Base-by-base conservation (phyloP, 1,284 basidiomycete species). In the Albatrellus sp. region DNA sequence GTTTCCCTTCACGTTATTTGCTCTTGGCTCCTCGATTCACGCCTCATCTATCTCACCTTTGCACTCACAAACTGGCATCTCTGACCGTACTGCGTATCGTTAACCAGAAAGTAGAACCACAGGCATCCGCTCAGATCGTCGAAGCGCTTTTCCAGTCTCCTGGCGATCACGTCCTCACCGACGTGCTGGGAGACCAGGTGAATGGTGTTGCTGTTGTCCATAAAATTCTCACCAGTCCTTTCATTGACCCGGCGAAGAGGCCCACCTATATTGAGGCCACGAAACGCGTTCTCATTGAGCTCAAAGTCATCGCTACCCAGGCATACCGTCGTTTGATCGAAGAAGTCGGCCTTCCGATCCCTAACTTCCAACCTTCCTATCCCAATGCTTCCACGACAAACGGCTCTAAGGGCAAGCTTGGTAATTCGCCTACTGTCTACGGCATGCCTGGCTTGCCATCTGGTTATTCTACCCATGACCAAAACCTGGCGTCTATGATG, bases 21-120 rank as follows among this genome's bases (percentile, higher is more conserved):
- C 69, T 98, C 41, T 72, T 98, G 36, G 91, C 94, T 1, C 91
- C 91, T 40, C 86, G 94, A 36, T 94, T 98, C 60, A 90, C 90
- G 0, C 91, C 96, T 34, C 93, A 98, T 60, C 73, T 98, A 32
- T 90, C 90, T 2, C 92, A 97, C 60, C 72, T 98, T 46, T 97
- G 93, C 68, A 97, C 93, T 1, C 96, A 99, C 71, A 98, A 98
- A 67, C 66, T 98, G 49, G 94, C 96, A 0, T 94, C 90, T 1
- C 72, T 92, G 52, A 96, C 93, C 0, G 90, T 98, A 32, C 70
- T 98, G 51, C 76, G 93, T 54, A 87, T 93, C 54, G 82, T 93
- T 57, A 92, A 93, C 57, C 90, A 94, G 62, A 91, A 90, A 63
- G 80, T 82, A 30, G 90, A 93, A 60, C 80, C 83, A 0, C 77